Percentiles rank a stretch among this genome's conserved stretches.
phyloP scores from a whole-genome alignment of 352 stramenopile genomes.

The Elongisporangium prolatum region DNA sequence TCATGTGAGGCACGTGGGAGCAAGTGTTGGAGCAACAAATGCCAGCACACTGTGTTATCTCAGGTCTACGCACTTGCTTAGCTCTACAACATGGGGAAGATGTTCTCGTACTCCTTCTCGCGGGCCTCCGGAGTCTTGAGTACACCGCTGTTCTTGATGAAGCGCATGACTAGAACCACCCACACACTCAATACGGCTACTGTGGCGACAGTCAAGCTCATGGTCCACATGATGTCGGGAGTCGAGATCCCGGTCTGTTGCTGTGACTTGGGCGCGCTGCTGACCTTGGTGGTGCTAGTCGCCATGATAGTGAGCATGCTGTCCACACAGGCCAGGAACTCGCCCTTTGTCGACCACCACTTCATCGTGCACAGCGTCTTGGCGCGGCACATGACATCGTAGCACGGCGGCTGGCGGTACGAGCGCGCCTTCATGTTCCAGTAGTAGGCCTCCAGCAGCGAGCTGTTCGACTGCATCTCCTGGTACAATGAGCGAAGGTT shows the following conservation, averaged over 20 bases:
- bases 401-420: conserved; percentile 37
- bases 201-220: conserved; percentile 40
- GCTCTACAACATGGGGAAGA: conserved; percentile 47
- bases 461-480: conserved; percentile 40
- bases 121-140: conserved; percentile 27
- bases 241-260: conserved; percentile 1
- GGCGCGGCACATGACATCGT: conserved; percentile 35
- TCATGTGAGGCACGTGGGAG: conserved; percentile 45
- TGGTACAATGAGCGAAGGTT: conserved; percentile 41
- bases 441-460: conserved; percentile 68
- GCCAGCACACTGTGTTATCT: background rate
- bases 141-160: conserved; percentile 30
- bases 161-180: conserved; percentile 26
- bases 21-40: conserved; percentile 2
- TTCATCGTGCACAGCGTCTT: conserved; percentile 75
- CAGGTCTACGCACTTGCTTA: background rate
- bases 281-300: background rate
- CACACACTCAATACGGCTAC: conserved; percentile 27
- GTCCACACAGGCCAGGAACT: conserved; percentile 66
- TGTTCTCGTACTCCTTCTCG: conserved; percentile 35
- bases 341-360: conserved; percentile 75
- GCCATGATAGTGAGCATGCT: conserved; percentile 12
- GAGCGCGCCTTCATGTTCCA: conserved; percentile 84
- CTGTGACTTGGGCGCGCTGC: conserved; percentile 1
- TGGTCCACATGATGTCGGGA: conserved; percentile 33